Percentiles rank a stretch among this genome's conserved stretches.
Conservation (phyloP, 805 yeast genomes). For the Limtongia smithiae region DNA sequence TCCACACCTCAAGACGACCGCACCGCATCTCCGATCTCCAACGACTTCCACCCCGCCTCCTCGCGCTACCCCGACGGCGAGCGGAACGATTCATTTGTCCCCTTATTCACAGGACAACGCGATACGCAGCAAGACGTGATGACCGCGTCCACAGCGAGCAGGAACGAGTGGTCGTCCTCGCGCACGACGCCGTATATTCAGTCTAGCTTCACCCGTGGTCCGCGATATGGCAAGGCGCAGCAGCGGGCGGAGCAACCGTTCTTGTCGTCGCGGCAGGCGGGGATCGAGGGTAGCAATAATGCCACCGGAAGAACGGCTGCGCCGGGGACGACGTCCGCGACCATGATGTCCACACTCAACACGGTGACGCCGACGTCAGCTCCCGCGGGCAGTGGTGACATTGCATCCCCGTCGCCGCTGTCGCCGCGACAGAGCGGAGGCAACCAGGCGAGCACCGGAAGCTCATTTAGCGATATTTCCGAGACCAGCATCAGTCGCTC, state of each 20-base stretch:
- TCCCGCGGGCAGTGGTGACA: too few relatives aligned
- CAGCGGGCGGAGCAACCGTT: too few relatives aligned
- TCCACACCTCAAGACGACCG: background rate
- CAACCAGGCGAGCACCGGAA: slow-evolving; percentile 17
- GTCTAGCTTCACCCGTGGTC: slow-evolving; percentile 6
- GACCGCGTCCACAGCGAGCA: background rate
- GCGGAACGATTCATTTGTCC: background rate
- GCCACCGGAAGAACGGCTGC: too few relatives aligned
- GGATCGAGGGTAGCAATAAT: too few relatives aligned
- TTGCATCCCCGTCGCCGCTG: background rate
- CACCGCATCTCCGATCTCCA: background rate
- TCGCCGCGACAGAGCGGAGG: background rate
- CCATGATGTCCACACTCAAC: too few relatives aligned
- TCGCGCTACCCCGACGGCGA: slow-evolving; percentile 11
- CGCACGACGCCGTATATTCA: slow-evolving; percentile 6
- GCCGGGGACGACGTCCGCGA: too few relatives aligned
- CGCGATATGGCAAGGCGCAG: too few relatives aligned
- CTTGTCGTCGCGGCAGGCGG: too few relatives aligned
- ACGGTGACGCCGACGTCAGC: too few relatives aligned
- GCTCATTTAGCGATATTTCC: slow-evolving; percentile 25
- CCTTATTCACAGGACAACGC: background rate
- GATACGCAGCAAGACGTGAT: background rate
- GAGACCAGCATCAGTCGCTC: slow-evolving; percentile 36
- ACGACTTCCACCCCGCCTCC: background rate
- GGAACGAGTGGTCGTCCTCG: too few relatives aligned